Percentiles rank a stretch among this genome's conserved stretches.
These are phyloP conservation scores for Gnomoniopsis smithogilvyi DNA, from an alignment of 2,329 filamentous ascomycete species.

Conservation along the genomic window DNA sequence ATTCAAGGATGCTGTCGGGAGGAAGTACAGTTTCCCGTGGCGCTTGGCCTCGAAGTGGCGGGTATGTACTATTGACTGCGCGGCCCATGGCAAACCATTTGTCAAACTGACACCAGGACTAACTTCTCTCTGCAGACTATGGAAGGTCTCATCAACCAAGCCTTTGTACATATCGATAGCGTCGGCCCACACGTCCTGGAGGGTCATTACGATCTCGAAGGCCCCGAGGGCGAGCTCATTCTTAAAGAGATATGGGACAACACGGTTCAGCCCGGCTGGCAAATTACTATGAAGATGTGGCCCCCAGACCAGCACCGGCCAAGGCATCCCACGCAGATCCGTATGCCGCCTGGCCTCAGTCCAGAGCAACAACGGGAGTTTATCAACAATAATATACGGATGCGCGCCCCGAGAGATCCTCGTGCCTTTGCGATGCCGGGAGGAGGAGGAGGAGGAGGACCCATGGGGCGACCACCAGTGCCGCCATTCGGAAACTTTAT, in stretches of 20 bases:
- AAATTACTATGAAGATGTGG: constrained; percentile 58
- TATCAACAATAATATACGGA: not conserved
- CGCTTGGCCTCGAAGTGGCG: constrained; percentile 80
- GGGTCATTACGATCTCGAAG: constrained; percentile 77
- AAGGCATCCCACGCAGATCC: constrained; percentile 10
- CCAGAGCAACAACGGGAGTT: not conserved
- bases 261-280: constrained; percentile 75
- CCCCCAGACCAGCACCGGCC: constrained; percentile 45
- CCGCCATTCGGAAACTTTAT: too few species aligned
- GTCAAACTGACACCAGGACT: not conserved
- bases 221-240: constrained; percentile 78
- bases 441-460: too few species aligned
- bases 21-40: constrained; percentile 91
- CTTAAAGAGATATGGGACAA: constrained; percentile 79
- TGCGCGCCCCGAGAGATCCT: too few species aligned
- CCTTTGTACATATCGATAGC: constrained; percentile 74
- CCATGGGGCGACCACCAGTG: not conserved
- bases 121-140: constrained; percentile 57
- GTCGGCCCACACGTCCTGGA: constrained; percentile 74
- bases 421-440: too few species aligned
- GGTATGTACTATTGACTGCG: constrained; percentile 49
- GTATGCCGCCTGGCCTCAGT: constrained; percentile 10
- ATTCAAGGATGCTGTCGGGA: constrained; percentile 87
- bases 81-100: not conserved
- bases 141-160: constrained; percentile 83